phyloP scores from a whole-genome alignment of 2,329 filamentous ascomycete genomes.

The Botrytis porri region DNA sequence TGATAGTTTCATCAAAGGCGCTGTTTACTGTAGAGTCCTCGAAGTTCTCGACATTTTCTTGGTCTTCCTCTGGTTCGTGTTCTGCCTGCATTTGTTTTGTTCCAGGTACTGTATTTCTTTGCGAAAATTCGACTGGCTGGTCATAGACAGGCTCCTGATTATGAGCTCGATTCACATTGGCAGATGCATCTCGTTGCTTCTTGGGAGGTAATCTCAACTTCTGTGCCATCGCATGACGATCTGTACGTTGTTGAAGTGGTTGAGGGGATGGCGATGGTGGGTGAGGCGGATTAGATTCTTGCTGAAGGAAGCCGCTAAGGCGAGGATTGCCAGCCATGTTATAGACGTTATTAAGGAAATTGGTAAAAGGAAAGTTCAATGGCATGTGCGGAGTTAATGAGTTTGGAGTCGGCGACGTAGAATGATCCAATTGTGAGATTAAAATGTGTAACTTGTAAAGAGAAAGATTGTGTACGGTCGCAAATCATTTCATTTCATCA shows the following conservation, averaged over 20 bases:
- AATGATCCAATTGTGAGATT: not conserved
- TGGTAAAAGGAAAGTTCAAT: not conserved
- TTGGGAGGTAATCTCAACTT: not conserved
- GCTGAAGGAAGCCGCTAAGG: not conserved
- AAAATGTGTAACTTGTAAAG: not conserved
- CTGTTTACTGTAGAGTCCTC: conserved; percentile 7
- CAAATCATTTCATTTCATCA: not conserved
- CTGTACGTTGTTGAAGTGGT: not conserved
- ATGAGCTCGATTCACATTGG: not conserved
- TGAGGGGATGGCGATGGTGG: conserved; percentile 7
- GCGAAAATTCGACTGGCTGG: not conserved
- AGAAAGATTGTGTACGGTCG: not conserved
- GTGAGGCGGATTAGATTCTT: not conserved
- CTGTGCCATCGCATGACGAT: conserved; percentile 1
- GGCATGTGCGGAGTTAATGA: not conserved
- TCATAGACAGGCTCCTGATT: not conserved
- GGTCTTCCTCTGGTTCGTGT: not conserved
- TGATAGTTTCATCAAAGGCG: conserved; percentile 16
- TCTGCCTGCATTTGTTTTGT: not conserved
- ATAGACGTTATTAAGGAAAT: conserved; percentile 6
- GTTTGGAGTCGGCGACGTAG: too few species aligned
- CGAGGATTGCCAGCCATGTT: not conserved
- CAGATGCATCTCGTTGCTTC: conserved; percentile 3
- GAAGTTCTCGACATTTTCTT: not conserved
- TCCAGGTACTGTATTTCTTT: not conserved